Percentiles rank a stretch among this genome's conserved stretches.
Evolutionary conservation across 768 basidiomycete species (phyloP).

Genomic region (Pulveroboletus sp.): DNA sequence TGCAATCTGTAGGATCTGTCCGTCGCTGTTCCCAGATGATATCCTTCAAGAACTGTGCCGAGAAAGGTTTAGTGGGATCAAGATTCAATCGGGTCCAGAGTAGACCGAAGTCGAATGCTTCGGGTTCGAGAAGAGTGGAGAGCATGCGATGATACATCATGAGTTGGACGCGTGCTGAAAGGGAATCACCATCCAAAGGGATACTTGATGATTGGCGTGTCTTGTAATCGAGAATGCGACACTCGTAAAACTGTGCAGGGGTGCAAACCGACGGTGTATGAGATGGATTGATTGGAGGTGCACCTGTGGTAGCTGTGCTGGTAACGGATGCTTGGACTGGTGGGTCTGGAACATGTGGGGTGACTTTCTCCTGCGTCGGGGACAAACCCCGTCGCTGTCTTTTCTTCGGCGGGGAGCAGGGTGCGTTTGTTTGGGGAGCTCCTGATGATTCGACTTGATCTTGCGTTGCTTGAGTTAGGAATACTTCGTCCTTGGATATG

Average conservation of each 20-base stretch:
- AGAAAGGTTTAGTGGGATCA: constrained; percentile 44
- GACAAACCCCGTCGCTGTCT: constrained; percentile 22
- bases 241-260: constrained; percentile 18
- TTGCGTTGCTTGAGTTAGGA: constrained; percentile 5
- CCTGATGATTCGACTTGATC: constrained; percentile 2
- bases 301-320: not conserved
- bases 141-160: constrained; percentile 76
- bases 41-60: constrained; percentile 43
- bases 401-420: constrained; percentile 25
- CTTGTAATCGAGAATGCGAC: constrained; percentile 66
- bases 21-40: constrained; percentile 17
- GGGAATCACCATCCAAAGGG: constrained; percentile 55
- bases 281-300: not conserved
- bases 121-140: constrained; percentile 43
- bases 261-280: not conserved
- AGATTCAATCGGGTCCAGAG: constrained; percentile 51
- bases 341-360: not conserved
- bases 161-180: constrained; percentile 62
- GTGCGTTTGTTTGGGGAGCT: constrained; percentile 17
- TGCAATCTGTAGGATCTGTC: constrained; percentile 15
- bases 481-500: constrained; percentile 50
- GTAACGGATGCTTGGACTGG: not conserved
- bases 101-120: constrained; percentile 44
- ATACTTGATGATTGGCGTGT: constrained; percentile 50
- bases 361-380: constrained; percentile 16